phyloP scores from a whole-genome alignment of 441 rosid genomes.

The Hura crepitans region DNA sequence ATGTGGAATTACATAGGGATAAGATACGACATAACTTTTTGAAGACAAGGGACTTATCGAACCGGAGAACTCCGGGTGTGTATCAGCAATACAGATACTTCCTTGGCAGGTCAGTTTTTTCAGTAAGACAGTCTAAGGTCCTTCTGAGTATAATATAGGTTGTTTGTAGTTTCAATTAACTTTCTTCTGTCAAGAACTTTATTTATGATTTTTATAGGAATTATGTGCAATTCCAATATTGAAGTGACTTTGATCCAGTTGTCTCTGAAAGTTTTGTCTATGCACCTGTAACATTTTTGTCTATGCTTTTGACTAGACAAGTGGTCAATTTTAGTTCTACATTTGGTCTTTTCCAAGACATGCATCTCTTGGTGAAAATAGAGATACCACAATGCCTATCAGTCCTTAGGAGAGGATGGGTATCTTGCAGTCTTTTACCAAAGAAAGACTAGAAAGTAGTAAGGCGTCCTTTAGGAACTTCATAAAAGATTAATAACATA shows the following conservation, averaged over 20 bases:
- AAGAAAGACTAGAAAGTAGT: no score
- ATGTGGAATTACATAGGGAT: slow-evolving; percentile 58
- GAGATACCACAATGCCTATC: no score
- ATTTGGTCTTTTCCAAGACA: no score
- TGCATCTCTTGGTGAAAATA: no score
- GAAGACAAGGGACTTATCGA: slow-evolving; percentile 58
- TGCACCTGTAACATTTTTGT: not conserved
- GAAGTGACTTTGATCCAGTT: not conserved
- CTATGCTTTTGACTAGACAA: not conserved
- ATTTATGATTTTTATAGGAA: not conserved
- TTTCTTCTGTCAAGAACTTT: not conserved
- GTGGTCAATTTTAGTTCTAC: not conserved
- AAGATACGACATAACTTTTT: slow-evolving; percentile 55
- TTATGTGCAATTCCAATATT: not conserved
- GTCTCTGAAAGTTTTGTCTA: not conserved
- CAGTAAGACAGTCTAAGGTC: not conserved
- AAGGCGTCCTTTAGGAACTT: not conserved
- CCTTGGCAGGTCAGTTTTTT: slow-evolving; percentile 63
- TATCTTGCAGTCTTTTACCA: no score
- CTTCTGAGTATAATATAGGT: not conserved
- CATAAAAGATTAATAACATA: not conserved
- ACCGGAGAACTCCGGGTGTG: slow-evolving; percentile 62
- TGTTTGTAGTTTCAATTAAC: not conserved
- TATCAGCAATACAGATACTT: slow-evolving; percentile 65
- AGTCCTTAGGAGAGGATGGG: no score